A percentile compares a stretch with the other conserved stretches of the same genome.
phyloP scores from a whole-genome alignment of 2,329 filamentous ascomycete species.

The Colletotrichum destructivum region DNA sequence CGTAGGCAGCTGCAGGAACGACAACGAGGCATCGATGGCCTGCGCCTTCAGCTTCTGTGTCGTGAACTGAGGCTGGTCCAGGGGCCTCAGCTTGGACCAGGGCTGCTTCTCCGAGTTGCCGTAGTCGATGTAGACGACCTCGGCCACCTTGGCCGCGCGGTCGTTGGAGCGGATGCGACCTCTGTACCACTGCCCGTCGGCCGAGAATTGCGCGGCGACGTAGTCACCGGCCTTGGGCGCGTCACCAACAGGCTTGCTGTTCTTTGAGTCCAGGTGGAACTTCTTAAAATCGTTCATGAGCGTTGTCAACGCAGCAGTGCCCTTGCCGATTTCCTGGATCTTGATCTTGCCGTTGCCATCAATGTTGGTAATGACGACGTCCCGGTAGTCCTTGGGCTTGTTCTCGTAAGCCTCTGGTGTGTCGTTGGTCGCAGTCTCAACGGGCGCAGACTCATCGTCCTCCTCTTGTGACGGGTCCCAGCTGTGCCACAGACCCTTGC shows the following conservation, averaged over 20 bases:
- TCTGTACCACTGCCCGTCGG: slow-evolving; percentile 95
- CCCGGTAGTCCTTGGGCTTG: slow-evolving; percentile 87
- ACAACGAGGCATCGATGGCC: slow-evolving; percentile 88
- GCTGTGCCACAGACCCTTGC: slow-evolving; percentile 92
- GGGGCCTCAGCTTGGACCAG: slow-evolving; percentile 87
- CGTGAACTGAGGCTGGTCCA: slow-evolving; percentile 84
- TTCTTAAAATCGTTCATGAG: slow-evolving; percentile 93
- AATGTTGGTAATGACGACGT: slow-evolving; percentile 92
- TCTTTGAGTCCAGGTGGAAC: slow-evolving; percentile 89
- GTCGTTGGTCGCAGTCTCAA: slow-evolving; percentile 64
- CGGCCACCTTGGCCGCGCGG: slow-evolving; percentile 87
- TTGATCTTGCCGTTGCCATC: slow-evolving; percentile 87
- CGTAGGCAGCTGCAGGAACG: slow-evolving; percentile 89
- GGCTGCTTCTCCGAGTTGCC: slow-evolving; percentile 92
- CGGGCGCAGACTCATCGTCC: slow-evolving; percentile 69
- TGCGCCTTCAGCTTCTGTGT: slow-evolving; percentile 87
- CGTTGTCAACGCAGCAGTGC: slow-evolving; percentile 86
- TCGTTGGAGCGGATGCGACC: slow-evolving; percentile 93
- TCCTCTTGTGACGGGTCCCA: slow-evolving; percentile 90
- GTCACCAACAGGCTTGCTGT: slow-evolving; percentile 79
- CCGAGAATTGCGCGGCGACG: slow-evolving; percentile 91
- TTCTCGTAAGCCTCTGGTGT: slow-evolving; percentile 67
- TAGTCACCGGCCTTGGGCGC: slow-evolving; percentile 92
- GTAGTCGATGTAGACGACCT: slow-evolving; percentile 96
- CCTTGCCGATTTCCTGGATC: slow-evolving; percentile 90